Conservation (phyloP, 2,329 filamentous ascomycete species). For the Botryotinia convoluta region DNA sequence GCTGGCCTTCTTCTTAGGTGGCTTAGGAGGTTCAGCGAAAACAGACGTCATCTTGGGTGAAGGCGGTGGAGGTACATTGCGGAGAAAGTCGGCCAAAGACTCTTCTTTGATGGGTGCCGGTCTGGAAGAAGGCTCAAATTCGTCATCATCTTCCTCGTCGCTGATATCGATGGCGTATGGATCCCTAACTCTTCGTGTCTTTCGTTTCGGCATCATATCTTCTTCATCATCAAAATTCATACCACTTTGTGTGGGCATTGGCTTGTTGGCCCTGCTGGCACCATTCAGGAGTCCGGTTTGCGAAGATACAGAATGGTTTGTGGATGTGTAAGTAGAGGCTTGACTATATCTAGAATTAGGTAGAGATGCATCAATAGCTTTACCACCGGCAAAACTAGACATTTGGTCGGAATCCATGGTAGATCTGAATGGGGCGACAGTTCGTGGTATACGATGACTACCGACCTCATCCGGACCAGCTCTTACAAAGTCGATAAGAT, state of each 20-base stretch:
- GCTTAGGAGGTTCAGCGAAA: constrained; percentile 25
- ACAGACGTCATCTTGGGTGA: constrained; percentile 41
- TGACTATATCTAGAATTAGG: constrained; percentile 55
- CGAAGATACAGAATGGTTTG: constrained; percentile 54
- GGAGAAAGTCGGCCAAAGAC: constrained; percentile 71
- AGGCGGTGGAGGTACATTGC: constrained; percentile 64
- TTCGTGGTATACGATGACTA: constrained; percentile 72
- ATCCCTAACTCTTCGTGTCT: constrained; percentile 75
- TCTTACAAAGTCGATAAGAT: constrained; percentile 93
- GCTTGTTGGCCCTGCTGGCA: constrained; percentile 39
- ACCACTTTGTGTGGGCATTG: constrained; percentile 21
- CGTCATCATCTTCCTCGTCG: constrained; percentile 40
- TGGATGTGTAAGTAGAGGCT: constrained; percentile 24
- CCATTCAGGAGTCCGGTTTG: constrained; percentile 63
- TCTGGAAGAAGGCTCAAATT: constrained; percentile 30
- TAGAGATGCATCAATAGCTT: constrained; percentile 56
- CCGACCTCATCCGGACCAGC: constrained; percentile 65
- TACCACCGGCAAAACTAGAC: constrained; percentile 51
- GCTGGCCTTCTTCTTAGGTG: constrained; percentile 56
- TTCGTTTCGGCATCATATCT: constrained; percentile 63
- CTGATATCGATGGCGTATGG: constrained; percentile 90
- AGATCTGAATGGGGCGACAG: constrained; percentile 79
- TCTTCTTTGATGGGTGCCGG: constrained; percentile 49
- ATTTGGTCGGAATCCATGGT: constrained; percentile 86
- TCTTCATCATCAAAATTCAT: constrained; percentile 33